Evolutionary conservation across 345 rosid species (phyloP).

Genomic region (Triadica sebifera): DNA sequence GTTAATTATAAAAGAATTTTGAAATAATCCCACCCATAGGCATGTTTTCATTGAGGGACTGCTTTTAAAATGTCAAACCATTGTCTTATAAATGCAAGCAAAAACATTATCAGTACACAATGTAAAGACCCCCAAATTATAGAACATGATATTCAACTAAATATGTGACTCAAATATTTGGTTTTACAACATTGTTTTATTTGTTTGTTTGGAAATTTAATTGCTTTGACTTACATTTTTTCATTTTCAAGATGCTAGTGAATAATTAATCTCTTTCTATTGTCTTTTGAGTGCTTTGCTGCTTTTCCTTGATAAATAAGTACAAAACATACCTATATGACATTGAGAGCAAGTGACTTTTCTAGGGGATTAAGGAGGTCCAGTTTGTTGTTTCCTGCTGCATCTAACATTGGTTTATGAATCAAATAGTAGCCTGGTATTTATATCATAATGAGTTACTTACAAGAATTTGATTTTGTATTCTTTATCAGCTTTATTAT

Average conservation of each 20-base stretch:
- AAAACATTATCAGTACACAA: neutral
- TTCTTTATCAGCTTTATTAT: too few species aligned
- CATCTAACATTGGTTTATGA: too few species aligned
- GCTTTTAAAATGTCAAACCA: neutral
- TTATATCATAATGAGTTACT: too few species aligned
- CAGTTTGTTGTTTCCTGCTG: too few species aligned
- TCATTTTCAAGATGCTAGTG: neutral
- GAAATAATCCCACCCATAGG: too few species aligned
- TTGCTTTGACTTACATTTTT: neutral
- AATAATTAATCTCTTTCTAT: neutral
- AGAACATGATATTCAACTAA: neutral
- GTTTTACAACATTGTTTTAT: neutral
- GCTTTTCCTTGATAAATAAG: slow-evolving; percentile 35
- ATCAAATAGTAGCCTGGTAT: too few species aligned
- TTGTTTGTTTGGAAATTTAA: neutral
- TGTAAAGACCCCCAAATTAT: neutral
- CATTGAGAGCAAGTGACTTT: slow-evolving; percentile 12
- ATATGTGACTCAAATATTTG: neutral
- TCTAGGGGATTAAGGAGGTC: neutral
- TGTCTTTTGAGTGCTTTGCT: neutral
- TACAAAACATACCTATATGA: slow-evolving; percentile 15
- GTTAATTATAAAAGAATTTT: neutral
- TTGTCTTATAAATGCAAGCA: neutral
- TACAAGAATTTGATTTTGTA: too few species aligned
- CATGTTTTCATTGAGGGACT: neutral